Base-by-base conservation (phyloP, 306 rosid genomes). In the Abrus pulchellus region DNA sequence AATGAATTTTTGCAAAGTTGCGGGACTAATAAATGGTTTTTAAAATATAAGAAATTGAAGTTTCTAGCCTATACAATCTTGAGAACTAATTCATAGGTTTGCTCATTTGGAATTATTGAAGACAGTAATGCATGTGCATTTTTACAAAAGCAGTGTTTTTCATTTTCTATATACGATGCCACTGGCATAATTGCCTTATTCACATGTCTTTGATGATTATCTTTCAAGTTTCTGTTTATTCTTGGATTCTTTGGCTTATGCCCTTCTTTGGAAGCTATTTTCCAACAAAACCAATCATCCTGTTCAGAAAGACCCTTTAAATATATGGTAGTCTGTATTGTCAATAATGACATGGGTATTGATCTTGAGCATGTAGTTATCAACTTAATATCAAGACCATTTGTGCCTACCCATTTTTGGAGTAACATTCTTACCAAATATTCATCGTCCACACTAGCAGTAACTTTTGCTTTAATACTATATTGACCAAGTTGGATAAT, bases 71-170 rank as follows among this genome's bases (percentile, higher is more conserved):
- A 20, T 20, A 20, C 20, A 20, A 20, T 20, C 20, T 20, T 20
- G 20, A 20, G 20, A 20, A 20, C 20, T 20, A 20, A 20, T 20
- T 20, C 20, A 20, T 20, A 20, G 20, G 20, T 20, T 20, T 20
- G 20, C 0, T 20, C 20, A 36, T 45, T 43, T 57, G 28, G 52
- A 72, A 61, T 61, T 62, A 50, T 63, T 38, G 57, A 80, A 80
- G 30, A 52, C 52, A 53, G 52, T 14, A 30, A 43, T 14, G 62
- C 28, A 44, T 64, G 47, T n/a, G 12, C 32, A 12, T 43, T 30
- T 14, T n/a, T 63, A 6, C 2, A 40, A 38, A 61, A 36, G 34
- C 61, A 14, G 32, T 6, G 9, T 7, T 11, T 41, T 74, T 48
- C 49, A 9, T 47, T 47, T 75, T 75, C 48, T 29, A n/a, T 32